Percentiles rank a stretch among this genome's conserved stretches.
Conservation (phyloP, 1,139 yeast genomes). For the Pichia sp. region DNA sequence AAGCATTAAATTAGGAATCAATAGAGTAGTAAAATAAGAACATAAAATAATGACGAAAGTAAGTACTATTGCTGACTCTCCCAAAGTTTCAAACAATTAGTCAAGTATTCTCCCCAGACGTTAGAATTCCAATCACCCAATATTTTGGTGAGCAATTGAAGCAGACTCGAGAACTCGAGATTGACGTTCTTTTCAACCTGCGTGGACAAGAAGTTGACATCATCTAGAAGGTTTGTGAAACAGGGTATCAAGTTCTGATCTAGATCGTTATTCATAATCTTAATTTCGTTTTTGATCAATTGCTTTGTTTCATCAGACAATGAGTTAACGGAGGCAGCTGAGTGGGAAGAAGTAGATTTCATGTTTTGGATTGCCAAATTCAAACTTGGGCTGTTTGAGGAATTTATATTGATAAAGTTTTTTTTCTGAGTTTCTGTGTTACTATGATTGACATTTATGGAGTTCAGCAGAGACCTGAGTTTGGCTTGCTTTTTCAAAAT, state of each 20-base stretch:
- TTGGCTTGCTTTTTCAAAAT: conserved; percentile 29
- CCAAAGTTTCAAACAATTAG: conserved; percentile 27
- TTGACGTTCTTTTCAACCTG: conserved; percentile 29
- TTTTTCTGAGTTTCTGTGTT: conserved; percentile 24
- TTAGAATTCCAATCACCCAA: conserved; percentile 24
- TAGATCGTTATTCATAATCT: conserved; percentile 24
- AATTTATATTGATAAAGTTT: background rate
- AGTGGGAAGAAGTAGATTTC: conserved; percentile 3
- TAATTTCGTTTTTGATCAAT: conserved; percentile 20
- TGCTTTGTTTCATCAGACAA: conserved; percentile 19
- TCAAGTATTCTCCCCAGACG: conserved; percentile 25
- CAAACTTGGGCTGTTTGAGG: conserved; percentile 9
- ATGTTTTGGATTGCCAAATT: conserved; percentile 19
- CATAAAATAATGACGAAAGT: background rate
- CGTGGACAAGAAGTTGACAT: conserved; percentile 28
- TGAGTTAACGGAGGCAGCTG: background rate
- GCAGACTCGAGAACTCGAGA: conserved; percentile 20
- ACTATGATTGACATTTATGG: conserved; percentile 23
- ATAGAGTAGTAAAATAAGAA: background rate
- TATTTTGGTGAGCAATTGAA: conserved; percentile 17
- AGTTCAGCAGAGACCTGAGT: conserved; percentile 23
- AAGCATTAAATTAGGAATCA: background rate
- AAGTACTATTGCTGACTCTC: background rate
- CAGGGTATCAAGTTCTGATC: conserved; percentile 29
- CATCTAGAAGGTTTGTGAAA: conserved; percentile 26